Evolutionary conservation across 768 basidiomycete genomes (phyloP).

Genomic region (Daedaleopsis sinensis): DNA sequence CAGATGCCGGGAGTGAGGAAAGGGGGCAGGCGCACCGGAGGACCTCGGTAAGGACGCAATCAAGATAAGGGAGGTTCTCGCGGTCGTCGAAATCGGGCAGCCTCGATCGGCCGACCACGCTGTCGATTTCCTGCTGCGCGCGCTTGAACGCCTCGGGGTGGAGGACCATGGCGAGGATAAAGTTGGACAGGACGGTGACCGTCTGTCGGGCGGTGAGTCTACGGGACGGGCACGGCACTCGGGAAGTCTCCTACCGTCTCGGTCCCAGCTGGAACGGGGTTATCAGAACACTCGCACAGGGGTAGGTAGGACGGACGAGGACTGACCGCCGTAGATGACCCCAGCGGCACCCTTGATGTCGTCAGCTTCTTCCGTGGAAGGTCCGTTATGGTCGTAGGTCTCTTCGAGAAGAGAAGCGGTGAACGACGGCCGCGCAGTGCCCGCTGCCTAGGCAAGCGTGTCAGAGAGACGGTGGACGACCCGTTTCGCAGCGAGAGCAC

Average conservation of each 20-base stretch:
- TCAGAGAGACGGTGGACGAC: background rate
- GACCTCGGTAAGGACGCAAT: slow-evolving; percentile 42
- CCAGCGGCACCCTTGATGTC: slow-evolving; percentile 26
- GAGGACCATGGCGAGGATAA: slow-evolving; percentile 44
- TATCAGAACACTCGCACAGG: background rate
- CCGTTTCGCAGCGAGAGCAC: background rate
- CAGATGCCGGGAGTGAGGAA: background rate
- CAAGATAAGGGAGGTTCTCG: slow-evolving; percentile 43
- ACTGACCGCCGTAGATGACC: slow-evolving; percentile 27
- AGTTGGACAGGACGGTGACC: slow-evolving; percentile 39
- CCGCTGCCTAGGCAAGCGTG: slow-evolving; percentile 14
- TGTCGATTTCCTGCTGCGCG: slow-evolving; percentile 48
- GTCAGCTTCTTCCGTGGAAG: slow-evolving; percentile 21
- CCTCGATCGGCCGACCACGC: slow-evolving; percentile 42
- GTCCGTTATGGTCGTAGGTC: slow-evolving; percentile 5
- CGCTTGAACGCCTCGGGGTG: slow-evolving; percentile 42
- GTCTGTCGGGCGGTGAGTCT: slow-evolving; percentile 32
- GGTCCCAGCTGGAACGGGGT: slow-evolving; percentile 20
- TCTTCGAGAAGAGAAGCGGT: slow-evolving; percentile 22
- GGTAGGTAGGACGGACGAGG: background rate
- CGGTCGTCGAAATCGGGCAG: slow-evolving; percentile 45
- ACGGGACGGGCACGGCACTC: background rate
- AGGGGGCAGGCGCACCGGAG: slow-evolving; percentile 18
- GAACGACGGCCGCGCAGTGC: slow-evolving; percentile 25
- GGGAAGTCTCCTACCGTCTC: slow-evolving; percentile 24